Conservation (phyloP, 306 rosid genomes). For the Sindora glabra region DNA sequence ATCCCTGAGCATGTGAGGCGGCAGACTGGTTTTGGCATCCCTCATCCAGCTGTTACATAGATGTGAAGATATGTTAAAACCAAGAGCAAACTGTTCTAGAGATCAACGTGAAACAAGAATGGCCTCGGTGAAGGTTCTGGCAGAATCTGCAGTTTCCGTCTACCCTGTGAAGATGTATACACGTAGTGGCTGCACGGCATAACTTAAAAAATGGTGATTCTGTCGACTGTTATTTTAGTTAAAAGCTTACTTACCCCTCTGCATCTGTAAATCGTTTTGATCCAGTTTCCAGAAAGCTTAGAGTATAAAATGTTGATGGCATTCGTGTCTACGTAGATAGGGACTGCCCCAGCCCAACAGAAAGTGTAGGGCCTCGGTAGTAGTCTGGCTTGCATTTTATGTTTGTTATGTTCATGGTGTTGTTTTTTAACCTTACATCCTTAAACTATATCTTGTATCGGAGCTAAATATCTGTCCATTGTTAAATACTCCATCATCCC, state of each 20-base stretch:
- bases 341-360: slow-evolving; percentile 21
- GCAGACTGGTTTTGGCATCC: slow-evolving; percentile 45
- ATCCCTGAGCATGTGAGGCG: slow-evolving; percentile 83
- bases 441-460: no score
- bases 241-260: slow-evolving; percentile 1
- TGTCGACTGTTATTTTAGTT: slow-evolving; percentile 44
- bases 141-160: slow-evolving; percentile 37
- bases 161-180: slow-evolving; percentile 51
- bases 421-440: no score
- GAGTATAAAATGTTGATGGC: slow-evolving; percentile 20
- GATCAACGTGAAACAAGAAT: slow-evolving; percentile 35
- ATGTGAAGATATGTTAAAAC: slow-evolving; percentile 30
- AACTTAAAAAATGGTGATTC: slow-evolving; percentile 35
- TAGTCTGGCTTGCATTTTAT: slow-evolving; percentile 21
- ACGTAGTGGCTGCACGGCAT: slow-evolving; percentile 46
- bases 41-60: slow-evolving; percentile 49
- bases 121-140: slow-evolving; percentile 37
- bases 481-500: no score
- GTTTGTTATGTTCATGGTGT: slow-evolving; percentile 5
- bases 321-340: no score
- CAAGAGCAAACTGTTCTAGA: slow-evolving; percentile 28
- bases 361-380: slow-evolving; percentile 18
- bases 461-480: no score
- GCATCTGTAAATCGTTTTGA: slow-evolving; percentile 34
- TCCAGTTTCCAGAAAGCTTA: no score